Evolutionary conservation across 805 yeast genomes (phyloP), one percentile per base, ranked within the genome.

Genomic region (Pichia deserticola): DNA sequence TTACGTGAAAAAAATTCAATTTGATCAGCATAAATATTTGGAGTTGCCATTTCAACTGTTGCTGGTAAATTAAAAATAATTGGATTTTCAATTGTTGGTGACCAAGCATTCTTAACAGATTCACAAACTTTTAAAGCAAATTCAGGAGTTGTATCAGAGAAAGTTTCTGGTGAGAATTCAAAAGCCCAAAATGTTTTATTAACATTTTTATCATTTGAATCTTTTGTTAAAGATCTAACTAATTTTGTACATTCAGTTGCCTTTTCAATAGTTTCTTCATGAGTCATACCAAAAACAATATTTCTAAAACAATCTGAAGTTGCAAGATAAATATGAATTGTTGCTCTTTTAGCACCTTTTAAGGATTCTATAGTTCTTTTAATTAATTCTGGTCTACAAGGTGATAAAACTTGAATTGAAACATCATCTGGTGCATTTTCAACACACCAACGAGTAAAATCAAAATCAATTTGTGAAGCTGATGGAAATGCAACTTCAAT

Each of bases 51-150:
- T 67, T 86, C 95, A 20, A 86, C 92, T 12, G 95, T 86, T 27
- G 95, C 93, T 5, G 95, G 95, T 53, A 86, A 72, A 66, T 86
- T 86, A 72, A 86, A 85, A 54, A 86, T 83, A 53, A 86, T 83
- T 44, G 89, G 89, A 51, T 72, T 71, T 38, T 78, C 82, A 27
- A 50, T 74, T 3, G 82, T 62, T 33, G 93, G 92, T 32, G 64
- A 78, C 95, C 95, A 86, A 6, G 85, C 89, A 27, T 65, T 67
- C 64, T 82, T 82, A 35, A 86, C 93, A 13, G 86, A 86, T 60
- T 84, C 87, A 66, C 90, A 83, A 27, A 86, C 75, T 57, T 76
- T 69, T 9, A 86, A 60, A 5, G 82, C 81, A 64, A 71, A 86
- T 32, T 82, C 86, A 7, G 79, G 71, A 38, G 77, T 75, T 4